These are phyloP conservation scores for Nepenthes gracilis DNA, from an alignment of 148 eudicot genomes.

Conservation along the genomic window DNA sequence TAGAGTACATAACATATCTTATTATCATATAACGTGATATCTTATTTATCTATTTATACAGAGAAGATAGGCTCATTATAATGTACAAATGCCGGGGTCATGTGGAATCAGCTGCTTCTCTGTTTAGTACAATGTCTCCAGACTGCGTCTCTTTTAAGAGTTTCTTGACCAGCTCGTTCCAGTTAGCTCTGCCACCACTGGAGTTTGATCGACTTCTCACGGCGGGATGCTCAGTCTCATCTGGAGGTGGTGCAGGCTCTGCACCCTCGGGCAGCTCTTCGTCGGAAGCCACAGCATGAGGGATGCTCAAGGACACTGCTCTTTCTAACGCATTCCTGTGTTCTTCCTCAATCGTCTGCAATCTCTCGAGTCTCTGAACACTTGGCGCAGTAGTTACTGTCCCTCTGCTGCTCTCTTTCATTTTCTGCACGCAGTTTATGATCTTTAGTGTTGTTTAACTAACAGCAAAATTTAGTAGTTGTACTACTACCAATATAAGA, in stretches of 20 bases:
- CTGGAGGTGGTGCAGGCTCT: slow-evolving; percentile 2
- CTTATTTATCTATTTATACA: too few relatives aligned
- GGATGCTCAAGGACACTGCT: slow-evolving; percentile 75
- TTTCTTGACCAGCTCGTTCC: slow-evolving; percentile 56
- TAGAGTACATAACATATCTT: too few relatives aligned
- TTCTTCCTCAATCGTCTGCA: slow-evolving; percentile 53
- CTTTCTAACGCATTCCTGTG: slow-evolving; percentile 87
- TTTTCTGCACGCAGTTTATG: slow-evolving; percentile 22
- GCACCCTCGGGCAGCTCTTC: slow-evolving; percentile 16
- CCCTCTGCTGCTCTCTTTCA: slow-evolving; percentile 30
- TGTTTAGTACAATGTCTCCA: slow-evolving; percentile 15
- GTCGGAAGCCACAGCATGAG: slow-evolving; percentile 43
- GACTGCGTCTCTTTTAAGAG: slow-evolving; percentile 33
- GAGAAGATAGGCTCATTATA: too few relatives aligned
- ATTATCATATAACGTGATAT: too few relatives aligned
- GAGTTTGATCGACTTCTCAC: slow-evolving; percentile 8
- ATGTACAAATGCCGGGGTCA: background rate
- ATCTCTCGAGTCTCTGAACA: slow-evolving; percentile 58
- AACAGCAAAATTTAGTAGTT: too few relatives aligned
- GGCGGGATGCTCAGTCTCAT: slow-evolving; percentile 9
- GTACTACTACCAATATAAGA: background rate
- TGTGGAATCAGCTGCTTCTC: slow-evolving; percentile 6
- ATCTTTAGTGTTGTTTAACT: background rate
- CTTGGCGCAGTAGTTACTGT: slow-evolving; percentile 47
- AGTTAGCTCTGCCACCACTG: slow-evolving; percentile 25